phyloP scores from a whole-genome alignment of 2,329 filamentous ascomycete genomes.

The Nakataea oryzae region DNA sequence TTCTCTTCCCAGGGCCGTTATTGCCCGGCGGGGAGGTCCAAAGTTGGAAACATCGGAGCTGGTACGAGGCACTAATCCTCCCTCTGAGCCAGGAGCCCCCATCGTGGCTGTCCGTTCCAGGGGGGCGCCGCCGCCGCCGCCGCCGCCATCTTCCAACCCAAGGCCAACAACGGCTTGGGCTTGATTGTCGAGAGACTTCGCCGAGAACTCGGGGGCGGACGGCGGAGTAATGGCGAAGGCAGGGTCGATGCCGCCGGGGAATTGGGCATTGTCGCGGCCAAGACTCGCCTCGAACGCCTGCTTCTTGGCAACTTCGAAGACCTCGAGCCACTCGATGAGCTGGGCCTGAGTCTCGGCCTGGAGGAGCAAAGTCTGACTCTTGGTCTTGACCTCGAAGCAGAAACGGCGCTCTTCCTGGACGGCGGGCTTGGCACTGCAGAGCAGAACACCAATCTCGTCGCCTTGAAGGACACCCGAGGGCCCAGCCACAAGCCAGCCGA shows the following conservation, averaged over 20 bases:
- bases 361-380: slow-evolving; percentile 77
- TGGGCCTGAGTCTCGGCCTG: slow-evolving; percentile 90
- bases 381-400: slow-evolving; percentile 98
- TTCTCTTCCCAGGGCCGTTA: slow-evolving; percentile 43
- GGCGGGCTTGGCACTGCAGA: slow-evolving; percentile 86
- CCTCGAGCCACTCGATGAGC: slow-evolving; percentile 87
- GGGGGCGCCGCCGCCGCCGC: slow-evolving; percentile 12
- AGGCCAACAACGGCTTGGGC: slow-evolving; percentile 19
- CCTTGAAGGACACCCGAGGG: slow-evolving; percentile 84
- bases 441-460: slow-evolving; percentile 87
- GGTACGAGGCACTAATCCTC: slow-evolving; percentile 41
- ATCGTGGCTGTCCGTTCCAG: slow-evolving; percentile 56
- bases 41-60: slow-evolving; percentile 58
- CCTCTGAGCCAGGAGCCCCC: slow-evolving; percentile 52
- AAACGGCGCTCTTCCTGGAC: slow-evolving; percentile 90
- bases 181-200: slow-evolving; percentile 45
- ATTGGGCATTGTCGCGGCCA: slow-evolving; percentile 33
- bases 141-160: neutral
- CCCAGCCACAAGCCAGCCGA: slow-evolving; percentile 85
- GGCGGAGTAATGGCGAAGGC: slow-evolving; percentile 91
- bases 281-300: slow-evolving; percentile 72
- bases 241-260: slow-evolving; percentile 48
- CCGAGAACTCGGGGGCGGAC: slow-evolving; percentile 81
- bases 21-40: slow-evolving; percentile 38
- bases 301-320: slow-evolving; percentile 90